phyloP scores from a whole-genome alignment of 2,329 filamentous ascomycete species.

The Rhexocercosporidium sp. region DNA sequence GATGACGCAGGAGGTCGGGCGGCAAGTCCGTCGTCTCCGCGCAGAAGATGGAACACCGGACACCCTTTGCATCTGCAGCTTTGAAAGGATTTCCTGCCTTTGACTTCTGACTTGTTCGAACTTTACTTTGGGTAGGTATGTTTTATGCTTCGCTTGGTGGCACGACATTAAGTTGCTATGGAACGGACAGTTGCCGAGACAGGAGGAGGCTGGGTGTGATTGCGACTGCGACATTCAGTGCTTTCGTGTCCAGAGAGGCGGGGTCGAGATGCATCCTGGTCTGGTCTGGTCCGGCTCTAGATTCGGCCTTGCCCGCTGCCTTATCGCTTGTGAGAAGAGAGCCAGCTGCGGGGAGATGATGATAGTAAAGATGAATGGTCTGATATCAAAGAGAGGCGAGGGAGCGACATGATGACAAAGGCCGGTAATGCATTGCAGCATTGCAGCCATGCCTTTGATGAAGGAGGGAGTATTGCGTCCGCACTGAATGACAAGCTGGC shows the following conservation, averaged over 20 bases:
- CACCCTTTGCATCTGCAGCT: background rate
- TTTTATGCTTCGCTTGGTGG: too few species aligned
- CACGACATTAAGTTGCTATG: too few species aligned
- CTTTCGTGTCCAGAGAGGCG: constrained; percentile 15
- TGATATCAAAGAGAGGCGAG: too few species aligned
- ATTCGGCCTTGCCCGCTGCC: constrained; percentile 13
- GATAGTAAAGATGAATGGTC: background rate
- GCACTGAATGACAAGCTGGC: too few species aligned
- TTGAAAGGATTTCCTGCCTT: constrained; percentile 2
- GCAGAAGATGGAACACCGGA: background rate
- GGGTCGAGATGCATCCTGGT: constrained; percentile 9
- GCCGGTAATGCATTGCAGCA: too few species aligned
- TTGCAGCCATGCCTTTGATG: too few species aligned
- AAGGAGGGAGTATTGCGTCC: too few species aligned
- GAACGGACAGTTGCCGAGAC: constrained; percentile 11
- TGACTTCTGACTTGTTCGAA: background rate
- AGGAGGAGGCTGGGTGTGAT: constrained; percentile 2
- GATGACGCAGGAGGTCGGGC: constrained; percentile 21
- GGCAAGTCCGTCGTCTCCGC: background rate
- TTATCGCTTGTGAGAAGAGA: constrained; percentile 7
- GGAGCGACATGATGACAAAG: too few species aligned
- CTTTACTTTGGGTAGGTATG: too few species aligned
- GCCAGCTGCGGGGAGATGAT: constrained; percentile 1
- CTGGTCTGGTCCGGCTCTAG: background rate
- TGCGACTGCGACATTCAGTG: background rate